Evolutionary conservation across 805 yeast genomes (phyloP).

Genomic region (Clavispora santaluciae): DNA sequence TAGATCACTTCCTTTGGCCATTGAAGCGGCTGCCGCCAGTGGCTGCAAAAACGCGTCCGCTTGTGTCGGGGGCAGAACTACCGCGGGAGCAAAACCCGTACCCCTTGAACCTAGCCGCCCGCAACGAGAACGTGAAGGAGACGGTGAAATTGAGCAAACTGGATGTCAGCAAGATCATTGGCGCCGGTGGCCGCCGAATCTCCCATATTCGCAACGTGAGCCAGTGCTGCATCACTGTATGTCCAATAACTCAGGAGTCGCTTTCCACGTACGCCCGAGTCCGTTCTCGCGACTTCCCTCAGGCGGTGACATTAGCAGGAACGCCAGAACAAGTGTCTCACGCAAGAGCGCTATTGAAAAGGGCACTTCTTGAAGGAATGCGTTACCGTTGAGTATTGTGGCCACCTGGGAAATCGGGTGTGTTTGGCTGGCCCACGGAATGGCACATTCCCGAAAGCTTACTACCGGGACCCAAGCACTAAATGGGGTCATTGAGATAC

Average conservation of each 20-base stretch:
- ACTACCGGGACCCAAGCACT: too few relatives aligned
- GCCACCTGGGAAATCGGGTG: too few relatives aligned
- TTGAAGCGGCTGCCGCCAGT: not conserved
- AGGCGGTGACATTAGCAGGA: constrained; percentile 11
- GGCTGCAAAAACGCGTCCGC: not conserved
- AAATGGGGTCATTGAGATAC: too few relatives aligned
- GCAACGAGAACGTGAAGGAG: constrained; percentile 5
- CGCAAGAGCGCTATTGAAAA: not conserved
- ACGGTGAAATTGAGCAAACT: constrained; percentile 9
- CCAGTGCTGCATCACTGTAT: constrained; percentile 10
- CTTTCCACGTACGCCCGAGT: constrained; percentile 3
- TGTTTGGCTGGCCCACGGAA: too few relatives aligned
- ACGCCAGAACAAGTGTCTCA: constrained; percentile 2
- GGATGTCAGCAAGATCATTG: constrained; percentile 11
- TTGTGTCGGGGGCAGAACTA: not conserved
- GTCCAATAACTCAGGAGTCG: constrained; percentile 11
- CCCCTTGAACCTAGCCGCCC: not conserved
- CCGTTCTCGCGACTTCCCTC: constrained; percentile 8
- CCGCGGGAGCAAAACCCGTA: not conserved
- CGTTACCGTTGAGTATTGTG: not conserved
- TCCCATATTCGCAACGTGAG: constrained; percentile 6
- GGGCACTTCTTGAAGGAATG: not conserved
- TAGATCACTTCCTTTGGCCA: not conserved
- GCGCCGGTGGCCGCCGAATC: constrained; percentile 9
- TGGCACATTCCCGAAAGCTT: too few relatives aligned